Base-by-base conservation (phyloP, 1,284 basidiomycete genomes). In the Melampsora larici-populina region DNA sequence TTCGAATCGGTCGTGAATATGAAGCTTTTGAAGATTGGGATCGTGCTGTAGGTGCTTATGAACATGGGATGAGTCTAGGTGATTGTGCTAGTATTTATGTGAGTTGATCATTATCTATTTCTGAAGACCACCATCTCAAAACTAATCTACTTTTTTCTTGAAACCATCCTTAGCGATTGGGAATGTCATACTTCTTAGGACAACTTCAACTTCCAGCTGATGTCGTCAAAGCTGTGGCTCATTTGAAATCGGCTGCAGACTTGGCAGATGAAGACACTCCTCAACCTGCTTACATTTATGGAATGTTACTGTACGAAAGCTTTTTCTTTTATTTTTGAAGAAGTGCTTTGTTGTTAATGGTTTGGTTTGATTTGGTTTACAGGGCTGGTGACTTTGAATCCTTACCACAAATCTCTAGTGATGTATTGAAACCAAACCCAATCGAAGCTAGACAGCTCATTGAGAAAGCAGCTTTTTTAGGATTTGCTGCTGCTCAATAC, bases 401-500 rank as follows among this genome's bases (percentile, higher is more conserved):
- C 71, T 63, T 78, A 79, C 81, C 82, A 82, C 80, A 66, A 80
- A 79, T 87, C 89, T 82, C 88, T 89, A 2, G 85, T 88, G 9
- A 86, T 86, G 43, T 87, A 88, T 60, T 79, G 79, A n/a, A 77
- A 79, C n/a, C 81, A 79, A 24, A 79, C 66, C 72, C 74, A 26
- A 26, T 51, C 69, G 66, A 68, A 24, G 31, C 70, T 17, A 78
- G 80, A 24, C 67, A 79, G 26, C 80, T 80, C 76, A 87, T 97
- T 63, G 91, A 94, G 82, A 88, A 90, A 15, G 91, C 93, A 0
- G 94, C 94, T 0, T 95, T 89, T 83, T 88, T 97, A 60, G 89
- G 91, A 80, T 95, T 94, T 81, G 87, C 91, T 0, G 90, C 93
- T 0, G 94, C 95, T 0, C 93, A 96, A 83, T 96, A 94, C 87